Evolutionary conservation across 306 rosid species (phyloP), one percentile per base, ranked within the genome.

Genomic region (Trichosanthes truncata): DNA sequence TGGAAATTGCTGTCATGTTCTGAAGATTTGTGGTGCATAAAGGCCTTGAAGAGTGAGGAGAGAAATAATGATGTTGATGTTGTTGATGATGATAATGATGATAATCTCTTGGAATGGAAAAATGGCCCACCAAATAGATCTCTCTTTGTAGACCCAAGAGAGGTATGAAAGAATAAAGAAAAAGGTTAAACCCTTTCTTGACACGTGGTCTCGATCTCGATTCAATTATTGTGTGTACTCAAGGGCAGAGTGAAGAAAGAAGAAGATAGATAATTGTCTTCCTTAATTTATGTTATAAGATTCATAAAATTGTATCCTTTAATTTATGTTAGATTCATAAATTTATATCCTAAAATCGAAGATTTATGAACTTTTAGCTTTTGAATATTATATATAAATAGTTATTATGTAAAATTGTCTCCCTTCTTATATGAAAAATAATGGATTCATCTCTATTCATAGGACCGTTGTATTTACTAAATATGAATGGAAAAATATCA

Each of bases 111-210:
- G 74, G 94, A 90, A 68, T 83, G 85, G 85, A 87, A 87, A 51
- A 85, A 91, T 84, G 75, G 85, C 82, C 89, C 89, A 84, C 91
- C 87, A 31, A 71, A 80, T 68, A 89, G 85, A 83, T 53, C 95
- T 79, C 97, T 94, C 81, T 94, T 94, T 89, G 97, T 94, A 63
- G 98, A 94, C 90, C 98, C 98, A 53, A 92, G 98, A 86, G 98
- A 94, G 83, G 97, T 92, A 65, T 93, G 85, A 86, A 46, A 59
- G 55, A 69, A 69, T 41, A n/a, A 40, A 43, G 1, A 11, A 65
- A 78, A 77, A 48, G 79, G 63, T 5, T 23, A 46, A 80, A 62
- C 13, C 74, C 79, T 38, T 45, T 12, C n/a, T 13, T 38, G 20
- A 45, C 17, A 38, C 35, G 29, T 68, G 52, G 17, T 68, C 33